phyloP scores from a whole-genome alignment of 495 filamentous ascomycete species.

The Copromyces sp. region DNA sequence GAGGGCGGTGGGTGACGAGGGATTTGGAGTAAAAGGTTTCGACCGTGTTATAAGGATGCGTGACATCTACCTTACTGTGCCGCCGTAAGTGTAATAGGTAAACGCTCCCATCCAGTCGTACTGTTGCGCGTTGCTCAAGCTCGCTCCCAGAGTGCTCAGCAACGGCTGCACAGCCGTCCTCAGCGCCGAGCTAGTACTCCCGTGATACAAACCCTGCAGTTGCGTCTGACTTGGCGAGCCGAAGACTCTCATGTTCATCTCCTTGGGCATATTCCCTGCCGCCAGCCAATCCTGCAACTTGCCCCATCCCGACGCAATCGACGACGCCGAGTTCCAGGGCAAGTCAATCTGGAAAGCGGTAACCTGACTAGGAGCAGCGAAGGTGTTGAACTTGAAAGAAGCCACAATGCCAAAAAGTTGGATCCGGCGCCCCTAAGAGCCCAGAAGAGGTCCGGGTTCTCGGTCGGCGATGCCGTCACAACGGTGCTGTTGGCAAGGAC shows the following conservation, averaged over 20 bases:
- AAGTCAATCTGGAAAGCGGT: constrained; percentile 31
- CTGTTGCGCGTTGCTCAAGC: constrained; percentile 24
- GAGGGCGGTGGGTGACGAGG: constrained; percentile 28
- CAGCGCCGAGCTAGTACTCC: constrained; percentile 23
- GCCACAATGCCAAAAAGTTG: constrained; percentile 34
- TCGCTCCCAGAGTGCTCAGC: constrained; percentile 23
- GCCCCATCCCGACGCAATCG: constrained; percentile 20
- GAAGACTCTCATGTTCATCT: constrained; percentile 36
- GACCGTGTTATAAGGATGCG: constrained; percentile 32
- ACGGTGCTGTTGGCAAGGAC: constrained; percentile 34
- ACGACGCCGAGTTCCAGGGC: constrained; percentile 25
- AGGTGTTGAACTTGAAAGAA: constrained; percentile 33
- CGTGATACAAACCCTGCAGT: constrained; percentile 33
- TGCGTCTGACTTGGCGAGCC: constrained; percentile 29
- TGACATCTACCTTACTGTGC: constrained; percentile 31
- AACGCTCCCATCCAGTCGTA: constrained; percentile 34
- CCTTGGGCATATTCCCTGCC: constrained; percentile 26
- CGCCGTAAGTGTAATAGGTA: constrained; percentile 30
- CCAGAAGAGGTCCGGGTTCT: constrained; percentile 36
- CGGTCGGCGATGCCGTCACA: constrained; percentile 27
- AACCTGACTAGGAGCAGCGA: constrained; percentile 29
- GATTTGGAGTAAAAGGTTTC: constrained; percentile 39
- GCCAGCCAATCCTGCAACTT: constrained; percentile 26
- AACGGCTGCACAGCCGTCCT: constrained; percentile 28
- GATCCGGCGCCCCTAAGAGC: constrained; percentile 34